These are phyloP conservation scores for Aspergillus clavatus DNA, from an alignment of 2,329 filamentous ascomycete genomes.

Conservation along the genomic window DNA sequence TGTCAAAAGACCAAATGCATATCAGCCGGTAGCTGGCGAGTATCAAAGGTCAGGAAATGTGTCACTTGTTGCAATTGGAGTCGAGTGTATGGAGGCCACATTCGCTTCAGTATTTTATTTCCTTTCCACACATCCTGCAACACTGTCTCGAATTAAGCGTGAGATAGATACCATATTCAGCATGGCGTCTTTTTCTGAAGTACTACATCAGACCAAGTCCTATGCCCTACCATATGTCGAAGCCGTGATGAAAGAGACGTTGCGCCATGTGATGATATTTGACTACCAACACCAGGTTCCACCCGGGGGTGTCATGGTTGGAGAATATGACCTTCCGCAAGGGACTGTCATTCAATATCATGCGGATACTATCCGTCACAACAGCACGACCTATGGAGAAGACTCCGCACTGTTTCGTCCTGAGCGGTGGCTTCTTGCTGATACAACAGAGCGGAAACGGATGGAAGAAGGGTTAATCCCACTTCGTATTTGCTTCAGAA, in stretches of 20 bases:
- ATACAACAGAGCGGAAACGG: neutral
- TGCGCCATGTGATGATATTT: conserved; percentile 2
- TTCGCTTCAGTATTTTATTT: conserved; percentile 9
- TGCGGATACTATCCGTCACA: conserved; percentile 2
- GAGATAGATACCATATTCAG: conserved; percentile 10
- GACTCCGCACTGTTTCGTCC: conserved; percentile 8
- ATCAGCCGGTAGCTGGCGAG: neutral
- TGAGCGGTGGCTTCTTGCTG: conserved; percentile 12
- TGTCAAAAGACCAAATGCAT: neutral
- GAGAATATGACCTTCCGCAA: conserved; percentile 1
- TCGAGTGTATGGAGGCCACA: conserved; percentile 1
- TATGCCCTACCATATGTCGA: conserved; percentile 10
- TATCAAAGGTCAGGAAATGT: neutral
- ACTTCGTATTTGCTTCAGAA: neutral
- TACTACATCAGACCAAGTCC: conserved; percentile 8
- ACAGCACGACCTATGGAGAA: conserved; percentile 6
- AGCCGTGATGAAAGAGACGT: conserved; percentile 15
- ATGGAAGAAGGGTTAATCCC: conserved; percentile 12
- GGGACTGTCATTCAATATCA: conserved; percentile 9
- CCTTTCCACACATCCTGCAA: conserved; percentile 1
- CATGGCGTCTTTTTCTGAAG: neutral
- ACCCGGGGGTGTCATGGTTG: neutral
- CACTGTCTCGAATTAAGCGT: conserved; percentile 4
- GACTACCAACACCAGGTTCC: conserved; percentile 1
- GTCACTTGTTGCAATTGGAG: neutral